These are phyloP conservation scores for Sugiyamaella qingdaonensis DNA, from an alignment of 805 yeast species.

Conservation along the genomic window DNA sequence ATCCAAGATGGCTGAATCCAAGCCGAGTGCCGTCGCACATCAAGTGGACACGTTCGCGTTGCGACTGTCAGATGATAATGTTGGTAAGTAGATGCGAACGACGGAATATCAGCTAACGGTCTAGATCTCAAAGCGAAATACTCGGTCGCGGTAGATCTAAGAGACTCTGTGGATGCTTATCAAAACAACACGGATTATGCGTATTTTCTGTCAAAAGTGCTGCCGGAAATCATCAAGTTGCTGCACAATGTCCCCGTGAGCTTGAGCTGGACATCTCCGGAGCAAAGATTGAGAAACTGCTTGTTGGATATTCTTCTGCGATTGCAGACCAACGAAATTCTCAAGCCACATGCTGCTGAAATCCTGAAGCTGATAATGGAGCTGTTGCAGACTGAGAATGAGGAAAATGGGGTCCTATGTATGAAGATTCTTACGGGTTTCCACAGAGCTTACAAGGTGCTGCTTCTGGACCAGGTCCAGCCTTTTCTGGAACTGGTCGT, in stretches of 20 bases:
- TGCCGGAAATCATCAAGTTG: conserved; percentile 65
- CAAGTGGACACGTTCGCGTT: conserved; percentile 68
- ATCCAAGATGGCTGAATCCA: not conserved
- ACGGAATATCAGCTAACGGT: not conserved
- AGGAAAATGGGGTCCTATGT: conserved; percentile 89
- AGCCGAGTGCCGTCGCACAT: conserved; percentile 6
- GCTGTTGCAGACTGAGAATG: conserved; percentile 74
- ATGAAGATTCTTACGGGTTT: conserved; percentile 81
- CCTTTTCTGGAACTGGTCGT: conserved; percentile 74
- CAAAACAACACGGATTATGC: conserved; percentile 80
- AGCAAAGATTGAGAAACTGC: conserved; percentile 68
- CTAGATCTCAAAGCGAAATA: conserved; percentile 60
- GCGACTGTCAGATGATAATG: conserved; percentile 48
- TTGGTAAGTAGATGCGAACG: conserved; percentile 24
- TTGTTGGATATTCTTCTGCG: conserved; percentile 77
- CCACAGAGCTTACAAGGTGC: conserved; percentile 76
- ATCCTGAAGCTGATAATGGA: conserved; percentile 57
- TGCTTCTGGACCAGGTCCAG: conserved; percentile 64
- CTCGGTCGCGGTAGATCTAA: conserved; percentile 69
- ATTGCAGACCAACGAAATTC: conserved; percentile 74
- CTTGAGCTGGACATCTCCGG: conserved; percentile 59
- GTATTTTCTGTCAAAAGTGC: conserved; percentile 59
- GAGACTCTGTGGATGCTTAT: conserved; percentile 82
- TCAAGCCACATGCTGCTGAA: conserved; percentile 62
- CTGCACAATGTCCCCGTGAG: conserved; percentile 70